A percentile compares a stretch with the other conserved stretches of the same genome.
Conservation (phyloP, 2,329 filamentous ascomycete genomes). For the Aspergillus sp. region DNA sequence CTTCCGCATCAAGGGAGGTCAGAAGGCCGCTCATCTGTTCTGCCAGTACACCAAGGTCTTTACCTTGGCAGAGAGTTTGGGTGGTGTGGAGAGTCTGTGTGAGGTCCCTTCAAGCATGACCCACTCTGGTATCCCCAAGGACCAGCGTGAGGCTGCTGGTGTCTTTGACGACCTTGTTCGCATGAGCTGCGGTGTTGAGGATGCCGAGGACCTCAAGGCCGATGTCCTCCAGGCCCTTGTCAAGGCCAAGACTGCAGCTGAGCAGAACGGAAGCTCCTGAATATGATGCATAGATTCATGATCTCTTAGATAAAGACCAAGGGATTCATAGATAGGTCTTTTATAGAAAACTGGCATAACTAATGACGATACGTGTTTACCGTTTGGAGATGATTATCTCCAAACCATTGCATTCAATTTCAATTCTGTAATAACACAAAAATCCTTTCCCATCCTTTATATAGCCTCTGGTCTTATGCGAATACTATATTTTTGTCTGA, state of each 20-base stretch:
- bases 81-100: conserved; percentile 85
- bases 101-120: conserved; percentile 97
- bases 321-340: conserved; percentile 29
- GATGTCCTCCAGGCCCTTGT: conserved; percentile 83
- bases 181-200: conserved; percentile 91
- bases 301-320: conserved; percentile 9
- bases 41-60: conserved; percentile 87
- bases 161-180: conserved; percentile 93
- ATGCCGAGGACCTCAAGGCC: conserved; percentile 73
- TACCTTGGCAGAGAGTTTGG: conserved; percentile 86
- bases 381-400: no score
- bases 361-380: no score
- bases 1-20: conserved; percentile 86
- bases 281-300: conserved; percentile 3
- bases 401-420: no score
- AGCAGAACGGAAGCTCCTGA: conserved; percentile 38
- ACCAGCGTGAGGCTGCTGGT: conserved; percentile 84
- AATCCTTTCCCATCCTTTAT: no score
- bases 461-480: no score
- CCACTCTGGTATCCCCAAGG: conserved; percentile 87
- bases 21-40: conserved; percentile 82
- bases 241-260: conserved; percentile 58
- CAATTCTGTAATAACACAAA: no score
- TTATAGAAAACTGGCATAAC: no score
- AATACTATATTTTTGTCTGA: no score